Evolutionary conservation across 768 basidiomycete genomes (phyloP), one percentile per base, ranked within the genome.

Genomic region (Tylopilus intermedius): DNA sequence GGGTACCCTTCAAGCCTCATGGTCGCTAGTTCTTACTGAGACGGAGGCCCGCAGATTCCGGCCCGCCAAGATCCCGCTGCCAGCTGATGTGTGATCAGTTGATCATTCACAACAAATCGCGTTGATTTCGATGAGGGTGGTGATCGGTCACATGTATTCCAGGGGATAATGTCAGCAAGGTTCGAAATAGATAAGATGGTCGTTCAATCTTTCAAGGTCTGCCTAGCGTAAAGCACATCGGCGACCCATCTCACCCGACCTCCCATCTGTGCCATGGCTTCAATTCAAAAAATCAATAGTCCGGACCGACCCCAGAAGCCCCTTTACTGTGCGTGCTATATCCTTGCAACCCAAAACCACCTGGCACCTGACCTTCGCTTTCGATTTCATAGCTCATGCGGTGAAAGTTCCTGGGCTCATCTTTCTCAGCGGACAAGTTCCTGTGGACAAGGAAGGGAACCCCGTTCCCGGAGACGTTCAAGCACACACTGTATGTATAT

Each of bases 371-470:
- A 49, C 32, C 29, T 41, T 42, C 13, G 32, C 13, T 41, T 47
- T 33, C 1, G 11, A 62, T 24, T 42, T 21, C 39, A 42, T 57
- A 81, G 80, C 80, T 11, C 80, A 81, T 69, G 79, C 78, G 14
- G 77, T 76, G 13, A 83, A 82, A 62, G 72, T 77, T 11, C 76
- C 79, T 2, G 81, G 81, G 6, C 63, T 84, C 45, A 76, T 83
- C 54, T 84, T 83, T 64, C 68, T 83, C 38, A 83, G 80, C 54
- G 83, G 81, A 4, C 81, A 82, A 63, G 77, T 75, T 6, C 83
- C 83, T 1, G 73, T 76, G 11, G 78, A 76, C 57, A 68, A 63
- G 49, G 64, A 72, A 38, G 80, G 79, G 14, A 71, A 73, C 14
- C 58, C 80, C n/a, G 76, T 82, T 13, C 62, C 62, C 24, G 82